Evolutionary conservation across 352 stramenopile species (phyloP), one percentile per base, ranked within the genome.

Genomic region (Phytophthora hibernalis): DNA sequence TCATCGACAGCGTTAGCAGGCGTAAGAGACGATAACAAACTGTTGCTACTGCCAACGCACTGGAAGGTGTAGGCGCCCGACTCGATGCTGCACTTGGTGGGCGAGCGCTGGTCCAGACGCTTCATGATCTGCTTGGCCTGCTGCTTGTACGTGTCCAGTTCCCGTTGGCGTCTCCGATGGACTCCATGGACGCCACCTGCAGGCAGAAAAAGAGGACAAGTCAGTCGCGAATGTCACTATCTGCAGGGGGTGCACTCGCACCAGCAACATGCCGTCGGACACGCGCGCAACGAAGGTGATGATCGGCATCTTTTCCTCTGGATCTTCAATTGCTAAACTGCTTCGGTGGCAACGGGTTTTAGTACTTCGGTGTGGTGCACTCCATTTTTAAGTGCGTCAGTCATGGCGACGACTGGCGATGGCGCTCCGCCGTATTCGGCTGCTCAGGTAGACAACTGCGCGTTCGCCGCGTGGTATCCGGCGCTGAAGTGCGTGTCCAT

Each of bases 91-190:
- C 95, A 98, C 66, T 98, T 98, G 45, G 90, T 89, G 12, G 92
- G 90, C 30, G 93, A 98, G 43, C 93, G 82, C 54, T 92, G 78
- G 64, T 98, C 96, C 44, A 98, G 71, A 26, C 84, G 81, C 68
- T 98, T 98, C 78, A 98, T 93, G 56, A 98, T 94, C 73, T 98
- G 90, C 67, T 98, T 98, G 53, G 87, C 95, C 77, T 98, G 89
- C 52, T 97, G 89, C 65, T 97, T 97, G 74, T 94, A 95, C 43
- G 82, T 95, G 77, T 97, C 89, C 49, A 97, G 62, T 92, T 97
- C 44, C 85, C 87, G 33, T 79, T 92, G 40, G 82, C 75, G 40
- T 95, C 83, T 28, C 90, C 84, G 38, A 93, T 91, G 28, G 80
- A 93, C 68, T 98, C 94, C 89, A 98, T 98, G 1, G 93, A 98